These are phyloP conservation scores for Cladosporium sp. DNA, from an alignment of 2,329 filamentous ascomycete species.

Conservation along the genomic window DNA sequence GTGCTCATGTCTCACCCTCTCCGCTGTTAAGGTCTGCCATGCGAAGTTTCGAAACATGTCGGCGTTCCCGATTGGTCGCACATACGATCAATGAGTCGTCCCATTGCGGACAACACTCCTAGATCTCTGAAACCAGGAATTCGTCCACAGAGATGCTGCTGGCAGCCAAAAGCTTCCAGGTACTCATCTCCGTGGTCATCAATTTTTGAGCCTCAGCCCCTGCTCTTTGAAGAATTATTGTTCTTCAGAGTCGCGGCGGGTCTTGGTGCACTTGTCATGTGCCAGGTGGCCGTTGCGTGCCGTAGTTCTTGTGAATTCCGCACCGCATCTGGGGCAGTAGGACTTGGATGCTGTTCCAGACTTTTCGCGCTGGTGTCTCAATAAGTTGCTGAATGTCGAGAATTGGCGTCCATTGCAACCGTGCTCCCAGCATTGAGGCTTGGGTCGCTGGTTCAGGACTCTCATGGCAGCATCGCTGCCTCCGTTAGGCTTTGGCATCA, in stretches of 20 bases:
- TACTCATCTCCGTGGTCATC: slow-evolving; percentile 1
- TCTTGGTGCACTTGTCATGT: slow-evolving; percentile 87
- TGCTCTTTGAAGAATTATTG: slow-evolving; percentile 19
- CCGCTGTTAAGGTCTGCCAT: neutral
- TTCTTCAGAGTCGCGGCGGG: slow-evolving; percentile 52
- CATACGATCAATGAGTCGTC: neutral
- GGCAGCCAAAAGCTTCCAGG: neutral
- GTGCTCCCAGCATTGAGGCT: slow-evolving; percentile 95
- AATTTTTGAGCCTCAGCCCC: neutral
- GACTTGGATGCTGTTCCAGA: slow-evolving; percentile 88
- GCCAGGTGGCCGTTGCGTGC: slow-evolving; percentile 83
- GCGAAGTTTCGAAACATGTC: neutral
- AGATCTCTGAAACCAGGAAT: neutral
- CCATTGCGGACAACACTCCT: neutral
- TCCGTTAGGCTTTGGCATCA: slow-evolving; percentile 24
- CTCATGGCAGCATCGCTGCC: slow-evolving; percentile 32
- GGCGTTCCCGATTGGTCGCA: neutral
- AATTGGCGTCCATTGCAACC: slow-evolving; percentile 95
- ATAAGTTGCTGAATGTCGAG: slow-evolving; percentile 91
- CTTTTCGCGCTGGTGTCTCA: slow-evolving; percentile 91
- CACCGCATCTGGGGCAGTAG: slow-evolving; percentile 84
- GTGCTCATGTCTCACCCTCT: slow-evolving; percentile 7
- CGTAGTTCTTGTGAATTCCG: slow-evolving; percentile 86
- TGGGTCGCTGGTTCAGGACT: slow-evolving; percentile 56
- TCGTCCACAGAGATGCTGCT: neutral